These are phyloP conservation scores for Rhododendron henanense DNA, from an alignment of 148 eudicot genomes.

Conservation along the genomic window DNA sequence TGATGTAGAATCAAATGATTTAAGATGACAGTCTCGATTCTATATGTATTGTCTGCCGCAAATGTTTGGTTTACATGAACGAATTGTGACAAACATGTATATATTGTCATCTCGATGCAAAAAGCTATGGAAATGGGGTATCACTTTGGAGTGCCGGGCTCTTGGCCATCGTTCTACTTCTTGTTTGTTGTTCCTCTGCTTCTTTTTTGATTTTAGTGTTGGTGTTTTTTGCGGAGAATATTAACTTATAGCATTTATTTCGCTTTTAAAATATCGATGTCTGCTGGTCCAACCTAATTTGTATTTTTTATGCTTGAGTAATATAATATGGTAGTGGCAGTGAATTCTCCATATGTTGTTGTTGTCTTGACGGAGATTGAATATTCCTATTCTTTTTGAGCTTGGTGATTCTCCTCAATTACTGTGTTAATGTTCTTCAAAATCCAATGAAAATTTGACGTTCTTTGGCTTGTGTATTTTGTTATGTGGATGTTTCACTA, in stretches of 20 bases:
- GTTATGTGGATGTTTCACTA: background rate
- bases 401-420: background rate
- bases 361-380: background rate
- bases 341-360: background rate
- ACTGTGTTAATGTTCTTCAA: background rate
- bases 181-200: background rate
- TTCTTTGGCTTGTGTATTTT: background rate
- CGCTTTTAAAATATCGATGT: background rate
- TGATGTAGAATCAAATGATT: background rate
- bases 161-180: background rate
- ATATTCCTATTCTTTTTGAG: background rate
- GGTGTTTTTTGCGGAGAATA: background rate
- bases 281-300: background rate
- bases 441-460: background rate
- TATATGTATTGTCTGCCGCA: background rate
- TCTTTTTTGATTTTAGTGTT: background rate
- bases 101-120: background rate
- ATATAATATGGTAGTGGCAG: background rate
- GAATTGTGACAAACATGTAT: background rate
- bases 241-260: background rate
- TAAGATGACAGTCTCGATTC: background rate
- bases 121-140: background rate
- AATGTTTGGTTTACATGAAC: background rate
- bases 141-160: background rate
- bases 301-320: background rate